Conservation (phyloP, 352 stramenopile species). For the Peronospora destructor region DNA sequence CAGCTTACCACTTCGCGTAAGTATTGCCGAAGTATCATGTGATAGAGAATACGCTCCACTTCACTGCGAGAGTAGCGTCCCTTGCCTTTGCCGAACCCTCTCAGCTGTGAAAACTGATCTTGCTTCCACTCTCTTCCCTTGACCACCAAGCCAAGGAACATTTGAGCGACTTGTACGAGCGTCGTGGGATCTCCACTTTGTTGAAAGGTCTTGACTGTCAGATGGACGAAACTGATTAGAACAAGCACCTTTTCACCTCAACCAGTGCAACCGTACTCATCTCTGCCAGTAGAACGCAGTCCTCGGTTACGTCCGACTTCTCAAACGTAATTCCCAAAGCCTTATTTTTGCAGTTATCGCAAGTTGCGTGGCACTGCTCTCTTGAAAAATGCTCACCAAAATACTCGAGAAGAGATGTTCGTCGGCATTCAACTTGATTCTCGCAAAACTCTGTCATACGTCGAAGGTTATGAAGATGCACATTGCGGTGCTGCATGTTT, state of each 20-base stretch:
- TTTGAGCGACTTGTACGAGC: constrained; percentile 66
- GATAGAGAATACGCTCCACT: constrained; percentile 78
- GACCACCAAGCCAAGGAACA: constrained; percentile 54
- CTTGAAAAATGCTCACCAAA: constrained; percentile 86
- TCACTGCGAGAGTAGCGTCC: constrained; percentile 67
- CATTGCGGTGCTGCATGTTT: constrained; percentile 71
- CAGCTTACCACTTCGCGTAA: constrained; percentile 53
- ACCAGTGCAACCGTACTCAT: constrained; percentile 43
- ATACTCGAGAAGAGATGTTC: constrained; percentile 79
- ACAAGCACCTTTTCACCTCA: background rate
- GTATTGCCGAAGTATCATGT: constrained; percentile 85
- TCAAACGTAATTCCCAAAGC: constrained; percentile 55
- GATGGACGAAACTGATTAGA: constrained; percentile 1
- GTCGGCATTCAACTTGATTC: constrained; percentile 81
- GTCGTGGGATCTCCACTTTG: constrained; percentile 52
- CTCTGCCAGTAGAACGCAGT: constrained; percentile 51
- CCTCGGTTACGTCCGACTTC: constrained; percentile 69
- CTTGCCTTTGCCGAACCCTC: constrained; percentile 65
- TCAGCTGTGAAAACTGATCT: constrained; percentile 48
- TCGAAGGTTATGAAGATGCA: constrained; percentile 75
- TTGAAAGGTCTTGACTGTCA: constrained; percentile 55
- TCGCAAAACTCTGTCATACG: constrained; percentile 86
- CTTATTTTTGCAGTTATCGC: constrained; percentile 85
- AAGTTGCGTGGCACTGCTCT: constrained; percentile 64
- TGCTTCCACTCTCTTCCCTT: constrained; percentile 75